phyloP scores from a whole-genome alignment of 148 eudicot genomes.

The Linanthus parryae region DNA sequence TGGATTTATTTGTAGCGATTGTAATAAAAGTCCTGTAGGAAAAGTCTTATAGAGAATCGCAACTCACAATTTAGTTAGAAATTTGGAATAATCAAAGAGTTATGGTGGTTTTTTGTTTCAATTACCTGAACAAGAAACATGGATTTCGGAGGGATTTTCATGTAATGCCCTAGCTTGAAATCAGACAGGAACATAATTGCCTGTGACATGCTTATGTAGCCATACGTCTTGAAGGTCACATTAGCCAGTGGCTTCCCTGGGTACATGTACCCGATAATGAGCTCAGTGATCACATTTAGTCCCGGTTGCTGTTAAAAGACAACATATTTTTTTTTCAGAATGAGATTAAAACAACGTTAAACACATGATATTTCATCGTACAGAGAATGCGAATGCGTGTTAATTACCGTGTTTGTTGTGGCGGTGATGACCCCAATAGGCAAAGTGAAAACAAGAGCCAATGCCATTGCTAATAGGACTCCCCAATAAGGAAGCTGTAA shows the following conservation, averaged over 20 bases:
- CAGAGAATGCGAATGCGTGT: too few species aligned
- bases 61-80: background rate
- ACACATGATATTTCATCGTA: too few species aligned
- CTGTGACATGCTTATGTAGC: conserved; percentile 38
- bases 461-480: conserved; percentile 24
- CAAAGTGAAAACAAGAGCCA: conserved; percentile 38
- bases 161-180: conserved; percentile 47
- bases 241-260: conserved; percentile 45
- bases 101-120: too few species aligned
- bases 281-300: conserved; percentile 36
- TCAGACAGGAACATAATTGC: conserved; percentile 36
- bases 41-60: background rate
- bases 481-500: conserved; percentile 45
- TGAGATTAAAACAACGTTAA: too few species aligned
- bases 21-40: too few species aligned
- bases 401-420: conserved; percentile 47
- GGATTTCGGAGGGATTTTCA: conserved; percentile 47
- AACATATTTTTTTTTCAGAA: too few species aligned
- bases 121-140: conserved; percentile 46
- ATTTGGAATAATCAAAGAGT: too few species aligned
- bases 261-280: conserved; percentile 39
- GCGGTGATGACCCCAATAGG: conserved; percentile 41
- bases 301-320: conserved; percentile 44
- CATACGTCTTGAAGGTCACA: conserved; percentile 37
- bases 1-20: too few species aligned